Conservation (phyloP, 306 rosid genomes). For the Cyclanthera cordifolia region DNA sequence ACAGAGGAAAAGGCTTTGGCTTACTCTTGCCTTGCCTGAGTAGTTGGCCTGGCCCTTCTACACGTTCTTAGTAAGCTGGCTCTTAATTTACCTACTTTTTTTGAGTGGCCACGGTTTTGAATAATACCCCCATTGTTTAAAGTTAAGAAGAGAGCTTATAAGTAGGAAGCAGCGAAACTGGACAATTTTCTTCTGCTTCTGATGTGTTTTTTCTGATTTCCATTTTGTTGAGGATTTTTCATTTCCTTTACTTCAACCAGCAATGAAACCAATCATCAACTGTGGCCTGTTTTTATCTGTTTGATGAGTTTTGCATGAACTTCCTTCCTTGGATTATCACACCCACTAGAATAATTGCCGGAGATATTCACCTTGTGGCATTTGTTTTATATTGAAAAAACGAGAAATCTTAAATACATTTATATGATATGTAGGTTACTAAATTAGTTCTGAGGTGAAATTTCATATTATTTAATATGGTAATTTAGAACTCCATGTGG, state of each 20-base stretch:
- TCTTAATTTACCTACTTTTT: background rate
- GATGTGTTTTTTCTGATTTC: background rate
- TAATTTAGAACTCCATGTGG: too few relatives aligned
- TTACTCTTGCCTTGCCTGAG: conserved; percentile 73
- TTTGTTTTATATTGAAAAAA: too few relatives aligned
- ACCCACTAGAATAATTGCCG: too few relatives aligned
- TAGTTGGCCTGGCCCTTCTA: background rate
- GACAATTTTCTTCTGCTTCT: conserved; percentile 11
- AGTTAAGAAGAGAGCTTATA: conserved; percentile 9
- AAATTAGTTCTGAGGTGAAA: too few relatives aligned
- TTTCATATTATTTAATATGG: too few relatives aligned
- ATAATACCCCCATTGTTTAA: conserved; percentile 13
- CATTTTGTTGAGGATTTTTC: conserved; percentile 5
- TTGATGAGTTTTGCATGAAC: conserved; percentile 5
- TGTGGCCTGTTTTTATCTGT: conserved; percentile 1
- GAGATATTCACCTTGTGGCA: too few relatives aligned
- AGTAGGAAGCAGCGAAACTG: conserved; percentile 8
- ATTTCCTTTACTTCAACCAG: conserved; percentile 1
- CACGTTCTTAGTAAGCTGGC: conserved; percentile 9
- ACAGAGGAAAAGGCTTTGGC: conserved; percentile 84
- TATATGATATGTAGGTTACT: too few relatives aligned
- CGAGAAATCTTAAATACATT: too few relatives aligned
- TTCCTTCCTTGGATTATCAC: too few relatives aligned
- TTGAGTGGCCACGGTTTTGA: conserved; percentile 10
- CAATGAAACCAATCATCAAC: conserved; percentile 4